Conservation (phyloP, 768 basidiomycete species). For the Obba rivulosa region DNA sequence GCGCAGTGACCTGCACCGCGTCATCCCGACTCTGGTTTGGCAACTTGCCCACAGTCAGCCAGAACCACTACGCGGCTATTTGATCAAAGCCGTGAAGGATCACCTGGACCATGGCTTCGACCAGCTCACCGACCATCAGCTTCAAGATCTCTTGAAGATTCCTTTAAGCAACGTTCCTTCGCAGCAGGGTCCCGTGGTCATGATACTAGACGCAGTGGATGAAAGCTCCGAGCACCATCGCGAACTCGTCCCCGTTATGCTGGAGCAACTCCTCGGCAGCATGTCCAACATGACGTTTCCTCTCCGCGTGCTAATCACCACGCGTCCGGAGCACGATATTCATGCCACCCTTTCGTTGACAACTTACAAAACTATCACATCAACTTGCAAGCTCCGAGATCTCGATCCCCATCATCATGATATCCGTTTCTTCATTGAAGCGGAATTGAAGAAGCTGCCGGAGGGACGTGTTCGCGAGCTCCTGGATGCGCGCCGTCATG, state of each 20-base stretch:
- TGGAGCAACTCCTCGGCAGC: background rate
- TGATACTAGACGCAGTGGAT: too few species aligned
- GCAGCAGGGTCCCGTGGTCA: too few species aligned
- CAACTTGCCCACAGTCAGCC: constrained; percentile 3
- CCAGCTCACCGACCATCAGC: too few species aligned
- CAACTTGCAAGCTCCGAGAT: background rate
- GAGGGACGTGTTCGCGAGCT: background rate
- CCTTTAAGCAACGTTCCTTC: too few species aligned
- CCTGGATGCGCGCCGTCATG: background rate
- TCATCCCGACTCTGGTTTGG: constrained; percentile 4
- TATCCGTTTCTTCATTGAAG: background rate
- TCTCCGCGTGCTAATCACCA: background rate
- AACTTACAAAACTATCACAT: background rate
- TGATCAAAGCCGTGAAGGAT: too few species aligned
- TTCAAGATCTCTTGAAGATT: too few species aligned
- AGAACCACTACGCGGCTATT: too few species aligned
- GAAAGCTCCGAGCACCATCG: constrained; percentile 20
- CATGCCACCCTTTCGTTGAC: background rate
- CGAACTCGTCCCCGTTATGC: background rate
- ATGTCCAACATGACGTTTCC: background rate
- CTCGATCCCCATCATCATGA: background rate
- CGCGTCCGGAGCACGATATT: background rate
- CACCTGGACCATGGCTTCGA: too few species aligned
- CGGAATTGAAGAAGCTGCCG: background rate
- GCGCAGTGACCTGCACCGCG: background rate